These are phyloP conservation scores for Trametes cingulata DNA, from an alignment of 768 basidiomycete genomes.

Conservation along the genomic window DNA sequence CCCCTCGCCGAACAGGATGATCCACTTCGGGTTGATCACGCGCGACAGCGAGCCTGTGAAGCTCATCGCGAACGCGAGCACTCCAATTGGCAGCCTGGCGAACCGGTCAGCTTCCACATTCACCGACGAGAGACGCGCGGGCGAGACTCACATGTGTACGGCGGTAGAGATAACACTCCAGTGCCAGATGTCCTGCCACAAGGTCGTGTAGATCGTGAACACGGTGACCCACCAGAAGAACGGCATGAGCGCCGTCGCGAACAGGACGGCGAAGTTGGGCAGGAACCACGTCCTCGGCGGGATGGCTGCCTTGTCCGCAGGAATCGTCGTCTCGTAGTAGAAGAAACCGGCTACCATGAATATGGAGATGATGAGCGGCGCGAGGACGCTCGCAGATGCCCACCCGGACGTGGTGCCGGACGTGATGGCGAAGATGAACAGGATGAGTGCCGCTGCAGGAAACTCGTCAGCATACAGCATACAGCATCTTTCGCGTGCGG, in stretches of 20 bases:
- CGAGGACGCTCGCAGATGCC: conserved; percentile 41
- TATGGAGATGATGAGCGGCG: conserved; percentile 44
- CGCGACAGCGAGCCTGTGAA: conserved; percentile 43
- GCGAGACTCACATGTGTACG: conserved; percentile 35
- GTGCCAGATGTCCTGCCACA: conserved; percentile 39
- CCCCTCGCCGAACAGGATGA: conserved; percentile 44
- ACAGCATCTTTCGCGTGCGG: not conserved
- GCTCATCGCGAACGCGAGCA: conserved; percentile 38
- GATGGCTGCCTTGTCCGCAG: conserved; percentile 36
- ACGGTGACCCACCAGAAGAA: conserved; percentile 43
- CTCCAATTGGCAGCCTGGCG: conserved; percentile 41
- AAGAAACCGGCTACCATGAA: conserved; percentile 42
- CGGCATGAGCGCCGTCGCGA: conserved; percentile 38
- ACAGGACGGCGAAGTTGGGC: conserved; percentile 40
- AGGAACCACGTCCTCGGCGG: conserved; percentile 41
- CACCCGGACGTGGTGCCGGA: conserved; percentile 45
- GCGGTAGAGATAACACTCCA: conserved; percentile 42
- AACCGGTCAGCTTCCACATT: too few relatives aligned
- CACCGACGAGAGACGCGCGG: not conserved
- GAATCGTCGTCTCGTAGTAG: conserved; percentile 41
- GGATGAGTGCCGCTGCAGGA: conserved; percentile 32
- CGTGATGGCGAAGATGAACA: conserved; percentile 40
- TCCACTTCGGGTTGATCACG: conserved; percentile 41
- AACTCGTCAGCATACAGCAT: not conserved
- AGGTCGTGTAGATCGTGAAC: conserved; percentile 34